These are phyloP conservation scores for Suillus spraguei DNA, from an alignment of 768 basidiomycete genomes.

Conservation along the genomic window DNA sequence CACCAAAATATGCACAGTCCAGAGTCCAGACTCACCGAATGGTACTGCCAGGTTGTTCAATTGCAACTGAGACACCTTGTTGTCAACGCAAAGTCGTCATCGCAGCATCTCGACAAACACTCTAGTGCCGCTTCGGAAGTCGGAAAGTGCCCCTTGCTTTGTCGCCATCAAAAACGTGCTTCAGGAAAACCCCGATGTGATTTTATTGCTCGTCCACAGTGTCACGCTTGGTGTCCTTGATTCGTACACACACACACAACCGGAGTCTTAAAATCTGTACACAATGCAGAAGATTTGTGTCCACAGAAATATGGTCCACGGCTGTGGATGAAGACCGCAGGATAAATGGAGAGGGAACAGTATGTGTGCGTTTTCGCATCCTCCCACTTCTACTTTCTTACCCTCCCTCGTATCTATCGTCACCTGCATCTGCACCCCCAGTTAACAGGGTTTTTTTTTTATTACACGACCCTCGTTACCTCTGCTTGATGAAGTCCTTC, in stretches of 20 bases:
- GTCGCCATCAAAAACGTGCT: constrained; percentile 8
- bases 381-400: no score
- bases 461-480: background rate
- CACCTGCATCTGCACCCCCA: background rate
- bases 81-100: background rate
- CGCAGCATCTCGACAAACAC: background rate
- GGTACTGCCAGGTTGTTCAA: background rate
- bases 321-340: background rate
- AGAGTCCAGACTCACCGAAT: background rate
- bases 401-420: background rate
- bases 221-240: background rate
- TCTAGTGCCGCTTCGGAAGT: background rate
- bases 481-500: background rate
- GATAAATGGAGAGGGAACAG: background rate
- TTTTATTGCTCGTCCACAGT: background rate
- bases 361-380: background rate
- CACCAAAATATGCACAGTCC: background rate
- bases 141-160: background rate
- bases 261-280: constrained; percentile 3
- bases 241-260: background rate
- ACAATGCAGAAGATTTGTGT: constrained; percentile 2
- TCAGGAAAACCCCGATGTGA: constrained; percentile 4
- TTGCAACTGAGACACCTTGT: background rate
- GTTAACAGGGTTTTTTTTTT: background rate
- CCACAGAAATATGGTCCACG: background rate